phyloP scores from a whole-genome alignment of 805 yeast genomes.

The Starmerella scarabaei region DNA sequence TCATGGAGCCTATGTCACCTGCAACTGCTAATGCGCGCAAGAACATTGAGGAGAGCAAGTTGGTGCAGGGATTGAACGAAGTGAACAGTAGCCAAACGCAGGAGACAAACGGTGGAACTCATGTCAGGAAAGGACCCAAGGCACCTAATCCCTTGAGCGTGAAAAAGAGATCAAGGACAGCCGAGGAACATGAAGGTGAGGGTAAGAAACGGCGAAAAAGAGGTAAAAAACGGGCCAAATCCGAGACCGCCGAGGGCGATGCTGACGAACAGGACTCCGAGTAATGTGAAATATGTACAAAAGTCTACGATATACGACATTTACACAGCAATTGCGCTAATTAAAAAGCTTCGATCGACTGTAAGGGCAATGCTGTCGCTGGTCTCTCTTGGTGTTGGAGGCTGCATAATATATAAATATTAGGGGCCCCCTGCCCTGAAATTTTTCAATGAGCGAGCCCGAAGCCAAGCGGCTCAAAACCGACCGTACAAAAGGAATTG shows the following conservation, averaged over 20 bases:
- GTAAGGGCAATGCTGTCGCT: too few species aligned
- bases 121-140: slow-evolving; percentile 35
- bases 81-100: slow-evolving; percentile 19
- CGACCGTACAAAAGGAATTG: slow-evolving; percentile 22
- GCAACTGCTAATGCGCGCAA: slow-evolving; percentile 44
- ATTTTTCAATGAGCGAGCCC: slow-evolving; percentile 4
- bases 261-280: neutral
- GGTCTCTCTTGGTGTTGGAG: too few species aligned
- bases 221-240: slow-evolving; percentile 13
- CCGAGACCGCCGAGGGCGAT: neutral
- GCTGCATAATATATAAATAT: too few species aligned
- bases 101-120: slow-evolving; percentile 20
- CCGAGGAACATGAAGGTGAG: slow-evolving; percentile 11
- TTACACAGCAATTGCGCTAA: too few species aligned
- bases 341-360: too few species aligned
- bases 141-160: slow-evolving; percentile 86
- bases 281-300: too few species aligned
- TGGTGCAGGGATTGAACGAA: slow-evolving; percentile 69
- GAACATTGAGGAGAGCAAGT: slow-evolving; percentile 49
- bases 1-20: slow-evolving; percentile 82
- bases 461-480: slow-evolving; percentile 15
- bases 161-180: slow-evolving; percentile 47
- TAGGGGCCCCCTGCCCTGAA: too few species aligned
- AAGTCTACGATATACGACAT: too few species aligned
- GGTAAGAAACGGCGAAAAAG: slow-evolving; percentile 18